Evolutionary conservation across 495 filamentous ascomycete genomes (phyloP), one percentile per base, ranked within the genome.

Genomic region (Corynascus novoguineensis): DNA sequence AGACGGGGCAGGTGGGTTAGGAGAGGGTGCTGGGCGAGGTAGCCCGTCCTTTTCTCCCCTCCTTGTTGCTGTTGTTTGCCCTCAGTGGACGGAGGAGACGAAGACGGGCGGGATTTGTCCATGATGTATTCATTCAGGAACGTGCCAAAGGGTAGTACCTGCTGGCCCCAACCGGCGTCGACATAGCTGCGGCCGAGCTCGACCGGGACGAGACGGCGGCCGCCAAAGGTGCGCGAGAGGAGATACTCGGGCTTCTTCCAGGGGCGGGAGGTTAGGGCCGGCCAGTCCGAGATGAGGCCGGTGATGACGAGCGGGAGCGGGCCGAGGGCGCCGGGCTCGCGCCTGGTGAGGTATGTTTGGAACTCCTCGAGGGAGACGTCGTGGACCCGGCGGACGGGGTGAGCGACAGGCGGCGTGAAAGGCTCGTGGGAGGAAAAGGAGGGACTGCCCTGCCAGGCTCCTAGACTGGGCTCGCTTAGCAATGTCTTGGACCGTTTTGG

Each of bases 181-280:
- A 90, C 92, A 62, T 99, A 99, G 59, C 83, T 89, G 46, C 88
- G 75, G 7, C 93, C 93, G n/a, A 95, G 66, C 67, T 99, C 93
- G 14, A 97, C 78, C 0, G 93, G 93, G 1, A 97, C 85, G 2
- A 96, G 80, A 38, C 93, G 78, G 24, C 83, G 77, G 1, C 95
- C 93, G 10, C 73, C 76, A 40, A 96, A 81, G 0, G 93, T 97
- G 42, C 78, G 82, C 5, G 81, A 75, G 21, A 89, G 73, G 60
- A 95, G 83, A 68, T 97, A 97, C 3, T 79, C 73, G 0, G 85
- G 84, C 4, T 78, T 82, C 22, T 74, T 77, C 93, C 93, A 99
- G 0, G 83, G 78, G 10, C 79, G 75, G 0, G 76, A 75, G 15
- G 78, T 78, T n/a, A 86, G 62, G 1, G 92, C 92, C 0, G 91